These are phyloP conservation scores for Lipomyces mesembrius DNA, from an alignment of 805 yeast genomes.

Conservation along the genomic window DNA sequence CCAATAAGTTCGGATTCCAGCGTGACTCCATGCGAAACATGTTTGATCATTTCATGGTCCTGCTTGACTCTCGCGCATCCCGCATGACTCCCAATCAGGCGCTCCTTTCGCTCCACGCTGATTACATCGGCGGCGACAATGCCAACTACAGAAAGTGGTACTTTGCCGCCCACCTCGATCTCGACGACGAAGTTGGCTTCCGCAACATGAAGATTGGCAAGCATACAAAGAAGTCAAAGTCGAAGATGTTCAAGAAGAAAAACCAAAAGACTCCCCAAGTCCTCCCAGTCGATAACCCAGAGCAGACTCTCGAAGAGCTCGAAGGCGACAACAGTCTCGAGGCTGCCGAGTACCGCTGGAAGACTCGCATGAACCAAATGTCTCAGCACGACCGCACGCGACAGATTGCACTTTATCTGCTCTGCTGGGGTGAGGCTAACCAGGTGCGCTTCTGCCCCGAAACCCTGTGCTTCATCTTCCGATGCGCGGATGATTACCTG, in stretches of 20 bases:
- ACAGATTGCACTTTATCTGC: slow-evolving; percentile 65
- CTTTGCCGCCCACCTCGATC: slow-evolving; percentile 79
- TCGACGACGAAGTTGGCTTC: slow-evolving; percentile 70
- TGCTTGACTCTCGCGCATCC: slow-evolving; percentile 84
- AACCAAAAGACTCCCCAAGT: slow-evolving; percentile 50
- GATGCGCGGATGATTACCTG: slow-evolving; percentile 90
- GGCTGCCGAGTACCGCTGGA: slow-evolving; percentile 86
- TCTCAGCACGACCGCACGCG: slow-evolving; percentile 62
- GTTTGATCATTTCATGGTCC: slow-evolving; percentile 77
- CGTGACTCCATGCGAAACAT: slow-evolving; percentile 75
- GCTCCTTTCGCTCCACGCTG: slow-evolving; percentile 76
- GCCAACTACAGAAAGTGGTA: slow-evolving; percentile 92
- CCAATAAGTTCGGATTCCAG: slow-evolving; percentile 82
- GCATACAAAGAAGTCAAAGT: slow-evolving; percentile 55
- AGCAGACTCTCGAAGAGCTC: slow-evolving; percentile 65
- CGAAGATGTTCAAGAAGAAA: slow-evolving; percentile 44
- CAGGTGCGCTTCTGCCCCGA: slow-evolving; percentile 91
- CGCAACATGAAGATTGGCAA: slow-evolving; percentile 61
- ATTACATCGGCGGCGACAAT: slow-evolving; percentile 88
- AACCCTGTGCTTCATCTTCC: slow-evolving; percentile 89
- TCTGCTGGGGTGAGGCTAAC: slow-evolving; percentile 80
- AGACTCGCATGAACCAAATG: slow-evolving; percentile 59
- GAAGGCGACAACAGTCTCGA: slow-evolving; percentile 69
- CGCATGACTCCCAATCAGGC: slow-evolving; percentile 76
- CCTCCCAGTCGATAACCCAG: slow-evolving; percentile 57